Evolutionary conservation across 2,329 filamentous ascomycete species (phyloP), one percentile per base, ranked within the genome.

Genomic region (Gnomoniopsis sp.): DNA sequence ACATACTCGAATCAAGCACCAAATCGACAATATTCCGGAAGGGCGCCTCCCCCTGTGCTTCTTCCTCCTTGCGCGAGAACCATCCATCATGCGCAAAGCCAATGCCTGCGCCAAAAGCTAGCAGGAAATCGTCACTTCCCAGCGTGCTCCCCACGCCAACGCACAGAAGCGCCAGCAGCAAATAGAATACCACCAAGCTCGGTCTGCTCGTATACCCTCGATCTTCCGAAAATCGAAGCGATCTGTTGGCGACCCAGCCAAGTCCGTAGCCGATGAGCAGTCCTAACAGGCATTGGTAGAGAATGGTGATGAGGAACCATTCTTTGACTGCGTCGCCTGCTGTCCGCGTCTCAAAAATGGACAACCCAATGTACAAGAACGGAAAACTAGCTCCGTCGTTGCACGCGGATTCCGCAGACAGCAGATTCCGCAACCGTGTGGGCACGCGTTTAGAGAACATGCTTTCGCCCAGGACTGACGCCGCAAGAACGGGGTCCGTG

Each of bases 241-340:
- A 26, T 22, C 88, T 83, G 66, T 88, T 88, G 0, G 87, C 86
- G 44, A 88, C 65, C 83, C 84, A 90, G 0, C 88, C 88, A 2
- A 89, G 81, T 0, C 77, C 71, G 12, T 78, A 79, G 1, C 88
- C 88, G 64, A 89, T 89, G 0, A 80, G 72, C 3, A 89, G 71
- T 63, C 86, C 88, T 55, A 90, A 67, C 3, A 88, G 49, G 56
- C 90, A 88, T 0, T 80, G 83, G 68, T 90, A 90, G 0, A 77
- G 79, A 81, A 85, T 86, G 0, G 85, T 89, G 67, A 89, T 86
- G 48, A 82, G 83, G 65, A 89, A 84, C 87, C 87, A 90, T 21
- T 84, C 62, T 0, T 77, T 81, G 58, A 89, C 80, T 0, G 86
- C 87, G 59, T 77, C 81, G 3, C 75, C 72, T 0, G 67, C 43